Evolutionary conservation across 2,329 filamentous ascomycete species (phyloP), one percentile per base, ranked within the genome.

Genomic region (Penicillium sp.): DNA sequence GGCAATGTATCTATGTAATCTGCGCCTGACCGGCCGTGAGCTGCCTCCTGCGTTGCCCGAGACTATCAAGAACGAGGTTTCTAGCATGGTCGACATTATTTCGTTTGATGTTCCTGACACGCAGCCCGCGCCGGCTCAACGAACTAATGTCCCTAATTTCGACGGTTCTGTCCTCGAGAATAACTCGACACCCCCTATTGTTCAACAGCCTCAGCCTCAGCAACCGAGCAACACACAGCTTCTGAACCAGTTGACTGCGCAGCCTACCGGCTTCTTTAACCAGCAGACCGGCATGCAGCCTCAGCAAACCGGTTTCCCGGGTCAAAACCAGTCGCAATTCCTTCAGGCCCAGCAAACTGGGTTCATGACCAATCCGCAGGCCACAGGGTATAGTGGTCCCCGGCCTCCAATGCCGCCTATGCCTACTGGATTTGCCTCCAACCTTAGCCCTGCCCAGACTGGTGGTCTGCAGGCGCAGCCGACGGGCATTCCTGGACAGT

Each of bases 21-120:
- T 99, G 61, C 94, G 88, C 70, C 80, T 97, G 52, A 94, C 90
- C 0, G 91, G 91, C 52, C 96, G 96, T 73, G 79, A 86, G 0
- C 74, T 99, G 20, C 94, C 94, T 0, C 68, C 80, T 2, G 72
- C 69, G 5, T 80, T 99, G 8, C 94, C 94, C 0, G 91, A 97
- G 26, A 88, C 85, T 52, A 87, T 99, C 59, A 89, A 86, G 77
- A 99, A 99, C 65, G 94, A 99, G 72, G 94, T 99, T 15, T 97
- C 93, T 3, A 96, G 94, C 74, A 97, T 99, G 92, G 94, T 99
- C 33, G 94, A 99, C 68, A 99, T 99, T 50, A 99, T 99, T 68
- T 96, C 91, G 53, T 99, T 99, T 70, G 91, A 88, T 61, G 84
- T 97, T 20, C 85, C 84, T 0, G 94, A 99, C 59, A 88, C 93